Percentiles rank a stretch among this genome's conserved stretches.
Conservation (phyloP, 1,284 basidiomycete genomes). For the Crucibulum cyathiforme region DNA sequence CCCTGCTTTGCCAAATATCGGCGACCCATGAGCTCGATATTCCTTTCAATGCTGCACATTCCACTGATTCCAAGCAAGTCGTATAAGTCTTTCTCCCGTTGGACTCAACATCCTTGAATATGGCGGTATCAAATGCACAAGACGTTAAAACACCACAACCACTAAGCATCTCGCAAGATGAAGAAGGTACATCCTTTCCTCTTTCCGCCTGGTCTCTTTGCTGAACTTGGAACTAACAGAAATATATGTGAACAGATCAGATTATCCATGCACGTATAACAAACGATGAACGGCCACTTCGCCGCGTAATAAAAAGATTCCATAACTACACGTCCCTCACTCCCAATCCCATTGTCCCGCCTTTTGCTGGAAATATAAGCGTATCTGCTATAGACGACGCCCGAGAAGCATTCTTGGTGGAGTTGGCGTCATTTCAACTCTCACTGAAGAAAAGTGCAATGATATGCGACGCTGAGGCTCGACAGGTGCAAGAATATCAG, state of each 20-base stretch:
- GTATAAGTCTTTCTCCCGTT: not conserved
- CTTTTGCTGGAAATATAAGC: conserved; percentile 33
- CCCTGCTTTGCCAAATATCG: too few species aligned
- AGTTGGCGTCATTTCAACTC: conserved; percentile 76
- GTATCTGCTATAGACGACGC: conserved; percentile 63
- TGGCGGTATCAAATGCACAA: not conserved
- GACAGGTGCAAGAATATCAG: conserved; percentile 82
- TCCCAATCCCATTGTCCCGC: conserved; percentile 52
- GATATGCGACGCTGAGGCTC: conserved; percentile 80
- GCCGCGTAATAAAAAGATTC: conserved; percentile 79
- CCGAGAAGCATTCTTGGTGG: conserved; percentile 76
- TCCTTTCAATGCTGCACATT: too few species aligned
- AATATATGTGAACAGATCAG: conserved; percentile 54
- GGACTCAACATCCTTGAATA: not conserved
- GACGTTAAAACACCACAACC: conserved; percentile 11
- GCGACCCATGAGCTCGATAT: too few species aligned
- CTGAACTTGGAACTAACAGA: conserved; percentile 22
- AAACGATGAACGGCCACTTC: conserved; percentile 75
- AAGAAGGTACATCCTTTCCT: conserved; percentile 60
- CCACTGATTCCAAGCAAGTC: too few species aligned
- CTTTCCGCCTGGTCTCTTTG: conserved; percentile 1
- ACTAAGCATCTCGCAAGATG: conserved; percentile 55
- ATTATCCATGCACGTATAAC: conserved; percentile 79
- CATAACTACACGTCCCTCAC: conserved; percentile 70
- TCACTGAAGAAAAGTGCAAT: conserved; percentile 75